Conservation (phyloP, 2,329 filamentous ascomycete genomes). For the Penicillium sp. region DNA sequence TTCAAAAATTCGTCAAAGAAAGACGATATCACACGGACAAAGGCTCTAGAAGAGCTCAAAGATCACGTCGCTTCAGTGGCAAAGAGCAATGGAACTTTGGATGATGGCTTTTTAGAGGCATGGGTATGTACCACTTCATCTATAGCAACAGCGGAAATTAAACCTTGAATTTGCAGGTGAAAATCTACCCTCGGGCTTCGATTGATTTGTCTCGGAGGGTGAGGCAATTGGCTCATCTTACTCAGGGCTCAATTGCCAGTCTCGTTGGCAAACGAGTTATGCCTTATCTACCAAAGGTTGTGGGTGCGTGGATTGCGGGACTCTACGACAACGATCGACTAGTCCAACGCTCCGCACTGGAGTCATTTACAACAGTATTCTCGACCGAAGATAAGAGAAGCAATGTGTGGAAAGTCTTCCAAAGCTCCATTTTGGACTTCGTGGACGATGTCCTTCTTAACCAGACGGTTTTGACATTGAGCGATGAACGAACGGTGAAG, state of each 20-base stretch:
- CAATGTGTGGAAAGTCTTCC: constrained; percentile 76
- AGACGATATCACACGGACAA: constrained; percentile 85
- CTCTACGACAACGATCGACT: constrained; percentile 78
- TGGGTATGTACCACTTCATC: constrained; percentile 61
- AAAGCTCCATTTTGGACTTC: constrained; percentile 74
- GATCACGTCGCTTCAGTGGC: constrained; percentile 56
- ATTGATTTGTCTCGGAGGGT: constrained; percentile 87
- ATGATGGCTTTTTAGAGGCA: constrained; percentile 78
- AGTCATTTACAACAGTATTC: constrained; percentile 72
- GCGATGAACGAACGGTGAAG: constrained; percentile 80
- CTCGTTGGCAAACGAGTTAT: constrained; percentile 75
- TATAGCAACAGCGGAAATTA: constrained; percentile 3
- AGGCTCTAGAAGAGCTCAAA: constrained; percentile 81
- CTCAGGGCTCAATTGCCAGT: constrained; percentile 62
- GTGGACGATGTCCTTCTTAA: constrained; percentile 69
- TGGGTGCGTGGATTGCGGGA: constrained; percentile 87
- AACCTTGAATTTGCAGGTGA: constrained; percentile 54
- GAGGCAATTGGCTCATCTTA: constrained; percentile 73
- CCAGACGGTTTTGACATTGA: constrained; percentile 76
- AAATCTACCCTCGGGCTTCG: constrained; percentile 79
- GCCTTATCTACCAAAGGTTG: constrained; percentile 67
- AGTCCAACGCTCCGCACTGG: constrained; percentile 69
- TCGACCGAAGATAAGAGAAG: constrained; percentile 71
- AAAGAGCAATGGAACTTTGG: constrained; percentile 57
- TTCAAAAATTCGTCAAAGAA: constrained; percentile 93